Base-by-base conservation (phyloP, 352 stramenopile genomes). In the Pythium chondricola region DNA sequence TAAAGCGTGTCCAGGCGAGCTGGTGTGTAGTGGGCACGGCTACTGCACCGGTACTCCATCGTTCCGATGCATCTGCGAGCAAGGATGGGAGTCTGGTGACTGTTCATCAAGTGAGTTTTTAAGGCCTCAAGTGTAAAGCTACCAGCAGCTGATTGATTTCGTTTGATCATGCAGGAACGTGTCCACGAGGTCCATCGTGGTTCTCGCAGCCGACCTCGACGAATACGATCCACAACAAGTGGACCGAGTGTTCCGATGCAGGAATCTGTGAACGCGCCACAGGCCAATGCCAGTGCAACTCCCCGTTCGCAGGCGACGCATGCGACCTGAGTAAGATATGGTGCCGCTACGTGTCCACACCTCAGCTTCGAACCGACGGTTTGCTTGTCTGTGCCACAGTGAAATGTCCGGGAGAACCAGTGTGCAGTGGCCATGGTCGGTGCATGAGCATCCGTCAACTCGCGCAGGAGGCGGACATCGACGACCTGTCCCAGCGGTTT, bases 381-480 rank as follows among this genome's bases (percentile, higher is more conserved):
- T 21, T 18, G 24, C 14, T 52, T 38, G 43, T 54, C 17, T 25
- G 43, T 21, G 13, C 17, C 16, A 2, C 9, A 86, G 73, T 85
- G 74, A 82, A 71, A 65, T 88, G 72, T 32, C 72, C 74, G 8
- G 73, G 76, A 0, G 56, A 75, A 2, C 48, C 69, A 25, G 36
- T 35, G 25, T 93, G 83, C 38, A 76, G 62, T 21, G 83, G 82
- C 3, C 83, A 92, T 31, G 88, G 88, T 0, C 58, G 72, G 25
- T 97, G 88, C 41, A 67, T 88, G 53, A 87, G 61, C 24, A 75
- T 96, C 11, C 63, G 57, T 3, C 69, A 85, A 42, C 52, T 95
- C 8, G 83, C 78, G 2, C 48, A 74, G 13, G 65, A 85, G 45
- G 75, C 73, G 0, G 65, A 86, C 33, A 63, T 71, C 8, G 63